Conservation (phyloP, 2,329 filamentous ascomycete species). For the Diaporthe citriasiana region DNA sequence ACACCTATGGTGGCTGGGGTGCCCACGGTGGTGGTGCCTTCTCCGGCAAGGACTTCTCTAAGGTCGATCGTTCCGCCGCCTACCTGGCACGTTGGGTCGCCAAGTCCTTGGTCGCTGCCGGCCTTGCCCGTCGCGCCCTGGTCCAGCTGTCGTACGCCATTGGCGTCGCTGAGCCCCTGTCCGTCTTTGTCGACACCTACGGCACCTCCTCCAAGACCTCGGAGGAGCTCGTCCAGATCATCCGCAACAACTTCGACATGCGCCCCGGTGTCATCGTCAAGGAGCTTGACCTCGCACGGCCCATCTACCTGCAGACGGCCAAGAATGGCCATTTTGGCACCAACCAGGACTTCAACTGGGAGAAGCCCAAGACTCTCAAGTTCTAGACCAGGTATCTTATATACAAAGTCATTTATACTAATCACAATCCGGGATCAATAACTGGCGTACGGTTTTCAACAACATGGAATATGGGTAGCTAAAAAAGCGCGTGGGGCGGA, state of each 20-base stretch:
- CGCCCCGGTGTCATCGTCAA: slow-evolving; percentile 98
- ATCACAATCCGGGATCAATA: neutral
- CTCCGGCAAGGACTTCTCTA: slow-evolving; percentile 99
- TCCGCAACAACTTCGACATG: slow-evolving; percentile 96
- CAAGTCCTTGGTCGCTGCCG: slow-evolving; percentile 94
- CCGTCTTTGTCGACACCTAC: slow-evolving; percentile 98
- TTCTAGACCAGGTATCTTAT: slow-evolving; percentile 71
- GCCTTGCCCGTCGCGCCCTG: slow-evolving; percentile 90
- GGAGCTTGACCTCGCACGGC: slow-evolving; percentile 93
- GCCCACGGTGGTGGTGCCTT: slow-evolving; percentile 99
- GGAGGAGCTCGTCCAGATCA: slow-evolving; percentile 94
- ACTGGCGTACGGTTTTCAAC: neutral
- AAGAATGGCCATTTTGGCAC: slow-evolving; percentile 99
- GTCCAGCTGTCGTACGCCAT: slow-evolving; percentile 99
- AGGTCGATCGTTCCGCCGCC: slow-evolving; percentile 98
- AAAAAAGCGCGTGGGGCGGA: slow-evolving; percentile 38
- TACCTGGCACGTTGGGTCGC: slow-evolving; percentile 99
- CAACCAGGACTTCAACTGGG: slow-evolving; percentile 98
- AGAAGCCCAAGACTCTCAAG: slow-evolving; percentile 96
- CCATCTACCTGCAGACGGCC: slow-evolving; percentile 98
- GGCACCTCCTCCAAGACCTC: slow-evolving; percentile 92
- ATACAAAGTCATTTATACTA: slow-evolving; percentile 30
- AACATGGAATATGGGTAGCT: slow-evolving; percentile 28
- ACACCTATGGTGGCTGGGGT: slow-evolving; percentile 99
- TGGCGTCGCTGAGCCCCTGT: slow-evolving; percentile 97